A percentile compares a stretch with the other conserved stretches of the same genome.
Evolutionary conservation across 2,329 filamentous ascomycete genomes (phyloP).

Genomic region (Fusarium gaditjirri): DNA sequence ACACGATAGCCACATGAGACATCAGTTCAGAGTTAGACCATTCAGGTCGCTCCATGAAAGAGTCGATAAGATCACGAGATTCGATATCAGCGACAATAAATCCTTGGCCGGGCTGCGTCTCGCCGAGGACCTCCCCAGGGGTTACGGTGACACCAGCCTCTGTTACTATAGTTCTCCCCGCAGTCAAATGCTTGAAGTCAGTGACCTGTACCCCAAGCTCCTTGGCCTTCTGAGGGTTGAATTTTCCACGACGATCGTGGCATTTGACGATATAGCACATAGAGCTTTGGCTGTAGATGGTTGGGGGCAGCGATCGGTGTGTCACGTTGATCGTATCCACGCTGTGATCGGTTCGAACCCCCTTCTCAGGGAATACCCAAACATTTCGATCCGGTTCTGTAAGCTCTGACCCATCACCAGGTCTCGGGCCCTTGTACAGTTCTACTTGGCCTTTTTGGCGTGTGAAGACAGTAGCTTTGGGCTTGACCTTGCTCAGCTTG

Average conservation of each 20-base stretch:
- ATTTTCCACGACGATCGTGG: constrained; percentile 82
- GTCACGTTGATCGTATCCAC: constrained; percentile 31
- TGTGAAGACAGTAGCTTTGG: constrained; percentile 62
- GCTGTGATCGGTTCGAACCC: constrained; percentile 12
- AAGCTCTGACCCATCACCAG: constrained; percentile 27
- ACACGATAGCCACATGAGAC: constrained; percentile 72
- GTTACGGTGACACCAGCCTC: constrained; percentile 76
- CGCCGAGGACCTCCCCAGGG: constrained; percentile 86
- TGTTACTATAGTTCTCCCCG: constrained; percentile 71
- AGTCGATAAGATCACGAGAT: constrained; percentile 73
- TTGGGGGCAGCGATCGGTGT: constrained; percentile 68
- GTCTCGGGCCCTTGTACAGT: constrained; percentile 72
- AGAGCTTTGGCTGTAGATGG: constrained; percentile 72
- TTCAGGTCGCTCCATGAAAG: constrained; percentile 76
- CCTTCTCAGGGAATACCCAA: constrained; percentile 44
- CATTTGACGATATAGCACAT: constrained; percentile 89
- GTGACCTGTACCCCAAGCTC: constrained; percentile 69
- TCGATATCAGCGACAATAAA: constrained; percentile 86
- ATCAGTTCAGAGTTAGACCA: constrained; percentile 75
- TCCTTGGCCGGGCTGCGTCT: constrained; percentile 73
- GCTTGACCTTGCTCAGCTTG: constrained; percentile 45
- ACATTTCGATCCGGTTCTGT: constrained; percentile 39
- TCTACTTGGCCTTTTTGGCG: constrained; percentile 72
- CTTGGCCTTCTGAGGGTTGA: constrained; percentile 73
- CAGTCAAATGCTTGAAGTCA: constrained; percentile 69